Evolutionary conservation across 2,329 filamentous ascomycete species (phyloP).

Genomic region (Allantophomopsis cytisporea): DNA sequence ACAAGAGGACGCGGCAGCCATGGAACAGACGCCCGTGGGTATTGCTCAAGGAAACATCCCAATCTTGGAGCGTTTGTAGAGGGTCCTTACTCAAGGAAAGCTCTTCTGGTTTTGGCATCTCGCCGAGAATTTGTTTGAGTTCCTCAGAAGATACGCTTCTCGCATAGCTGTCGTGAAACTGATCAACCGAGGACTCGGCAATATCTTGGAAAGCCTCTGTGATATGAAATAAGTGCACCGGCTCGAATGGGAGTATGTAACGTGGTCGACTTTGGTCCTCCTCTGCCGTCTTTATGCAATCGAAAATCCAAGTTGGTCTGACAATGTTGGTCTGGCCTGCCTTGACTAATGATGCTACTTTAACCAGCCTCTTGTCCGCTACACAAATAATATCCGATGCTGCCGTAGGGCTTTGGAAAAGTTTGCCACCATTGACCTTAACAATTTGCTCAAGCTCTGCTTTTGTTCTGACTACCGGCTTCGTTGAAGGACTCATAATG

Average conservation of each 20-base stretch:
- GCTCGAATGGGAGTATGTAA: conserved; percentile 49
- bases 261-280: conserved; percentile 32
- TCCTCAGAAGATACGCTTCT: conserved; percentile 54
- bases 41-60: conserved; percentile 20
- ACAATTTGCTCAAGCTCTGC: conserved; percentile 67
- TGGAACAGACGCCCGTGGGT: conserved; percentile 39
- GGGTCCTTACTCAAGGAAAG: conserved; percentile 25
- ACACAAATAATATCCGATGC: conserved; percentile 54
- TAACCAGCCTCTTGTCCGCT: conserved; percentile 68
- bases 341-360: conserved; percentile 74
- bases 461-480: conserved; percentile 63
- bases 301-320: conserved; percentile 68
- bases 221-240: conserved; percentile 58
- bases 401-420: conserved; percentile 61
- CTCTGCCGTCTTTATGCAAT: conserved; percentile 42
- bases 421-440: conserved; percentile 68
- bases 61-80: conserved; percentile 36
- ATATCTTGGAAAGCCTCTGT: conserved; percentile 38
- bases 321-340: conserved; percentile 58
- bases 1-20: conserved; percentile 28
- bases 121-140: conserved; percentile 34
- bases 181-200: conserved; percentile 53
- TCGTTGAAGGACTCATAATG: conserved; percentile 63
- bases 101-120: conserved; percentile 28
- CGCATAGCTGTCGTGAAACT: conserved; percentile 72